Percentiles rank a stretch among this genome's conserved stretches.
Evolutionary conservation across 106 monocot genomes (phyloP).

Genomic region (Dioscorea dumetorum): DNA sequence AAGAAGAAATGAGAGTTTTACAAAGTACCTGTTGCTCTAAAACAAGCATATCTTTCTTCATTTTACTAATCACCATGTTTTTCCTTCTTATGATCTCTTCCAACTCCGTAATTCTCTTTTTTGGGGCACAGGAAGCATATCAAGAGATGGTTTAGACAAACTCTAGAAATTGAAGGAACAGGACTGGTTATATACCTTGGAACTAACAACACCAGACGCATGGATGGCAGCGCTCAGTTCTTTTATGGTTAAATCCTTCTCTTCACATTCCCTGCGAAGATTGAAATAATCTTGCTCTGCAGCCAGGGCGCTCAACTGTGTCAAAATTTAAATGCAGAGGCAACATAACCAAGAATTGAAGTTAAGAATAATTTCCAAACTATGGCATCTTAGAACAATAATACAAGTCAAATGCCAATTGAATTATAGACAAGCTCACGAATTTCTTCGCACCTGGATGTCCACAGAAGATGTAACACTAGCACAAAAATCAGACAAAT

Average conservation of each 20-base stretch:
- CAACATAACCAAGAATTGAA: too few relatives aligned
- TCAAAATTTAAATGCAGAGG: background rate
- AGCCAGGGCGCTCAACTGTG: constrained; percentile 49
- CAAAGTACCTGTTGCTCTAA: constrained; percentile 47
- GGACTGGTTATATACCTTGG: constrained; percentile 38
- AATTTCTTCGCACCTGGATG: constrained; percentile 38
- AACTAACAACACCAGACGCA: constrained; percentile 39
- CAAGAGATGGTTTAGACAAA: background rate
- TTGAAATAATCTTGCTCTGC: constrained; percentile 69
- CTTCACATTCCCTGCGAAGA: constrained; percentile 73
- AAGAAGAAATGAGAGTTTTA: background rate
- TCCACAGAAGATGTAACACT: constrained; percentile 68
- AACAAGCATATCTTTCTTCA: constrained; percentile 51
- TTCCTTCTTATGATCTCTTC: constrained; percentile 50
- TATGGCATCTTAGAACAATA: too few relatives aligned
- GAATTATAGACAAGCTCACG: background rate
- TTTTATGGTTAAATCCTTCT: constrained; percentile 79
- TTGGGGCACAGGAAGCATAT: background rate
- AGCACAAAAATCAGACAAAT: constrained; percentile 78
- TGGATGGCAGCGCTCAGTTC: constrained; percentile 45
- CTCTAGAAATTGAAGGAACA: background rate
- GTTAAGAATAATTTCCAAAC: too few relatives aligned
- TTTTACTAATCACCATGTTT: constrained; percentile 43
- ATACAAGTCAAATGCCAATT: background rate
- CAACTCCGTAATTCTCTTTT: constrained; percentile 55